Percentiles rank a stretch among this genome's conserved stretches.
These are phyloP conservation scores for Thalassiosira delicatula DNA, from an alignment of 352 stramenopile species.

Conservation along the genomic window DNA sequence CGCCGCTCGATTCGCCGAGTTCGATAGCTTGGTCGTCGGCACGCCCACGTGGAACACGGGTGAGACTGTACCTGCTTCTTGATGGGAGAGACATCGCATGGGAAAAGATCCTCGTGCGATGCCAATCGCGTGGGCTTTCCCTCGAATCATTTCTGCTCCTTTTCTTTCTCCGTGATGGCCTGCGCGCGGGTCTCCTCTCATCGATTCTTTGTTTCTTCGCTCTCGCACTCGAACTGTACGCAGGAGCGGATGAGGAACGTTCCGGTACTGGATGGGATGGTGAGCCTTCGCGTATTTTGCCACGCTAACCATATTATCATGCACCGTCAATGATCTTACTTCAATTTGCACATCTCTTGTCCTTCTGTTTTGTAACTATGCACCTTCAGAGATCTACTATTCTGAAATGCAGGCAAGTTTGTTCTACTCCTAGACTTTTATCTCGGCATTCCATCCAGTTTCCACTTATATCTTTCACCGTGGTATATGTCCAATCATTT, in stretches of 20 bases:
- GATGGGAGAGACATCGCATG: no score
- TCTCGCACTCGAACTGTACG: no score
- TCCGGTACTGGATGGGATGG: conserved; percentile 84
- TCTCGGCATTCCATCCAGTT: not conserved
- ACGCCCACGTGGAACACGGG: conserved; percentile 81
- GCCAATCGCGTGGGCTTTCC: no score
- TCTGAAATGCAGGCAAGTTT: not conserved
- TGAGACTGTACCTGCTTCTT: no score
- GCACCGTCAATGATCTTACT: not conserved
- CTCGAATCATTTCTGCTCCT: not conserved
- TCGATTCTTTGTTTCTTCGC: no score
- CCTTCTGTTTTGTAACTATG: no score
- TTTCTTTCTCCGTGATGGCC: conserved; percentile 1
- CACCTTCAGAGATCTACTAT: not conserved
- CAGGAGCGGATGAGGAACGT: conserved; percentile 75
- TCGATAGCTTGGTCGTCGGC: conserved; percentile 78
- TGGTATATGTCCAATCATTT: no score
- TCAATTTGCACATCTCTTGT: not conserved
- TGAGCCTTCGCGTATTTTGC: not conserved
- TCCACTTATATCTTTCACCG: not conserved
- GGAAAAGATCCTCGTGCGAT: no score
- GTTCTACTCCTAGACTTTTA: no score
- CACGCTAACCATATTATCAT: no score
- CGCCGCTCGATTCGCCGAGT: conserved; percentile 72
- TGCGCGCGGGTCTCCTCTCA: no score